Evolutionary conservation across 495 filamentous ascomycete species (phyloP).

Genomic region (Hypoxylon crocopeplum): DNA sequence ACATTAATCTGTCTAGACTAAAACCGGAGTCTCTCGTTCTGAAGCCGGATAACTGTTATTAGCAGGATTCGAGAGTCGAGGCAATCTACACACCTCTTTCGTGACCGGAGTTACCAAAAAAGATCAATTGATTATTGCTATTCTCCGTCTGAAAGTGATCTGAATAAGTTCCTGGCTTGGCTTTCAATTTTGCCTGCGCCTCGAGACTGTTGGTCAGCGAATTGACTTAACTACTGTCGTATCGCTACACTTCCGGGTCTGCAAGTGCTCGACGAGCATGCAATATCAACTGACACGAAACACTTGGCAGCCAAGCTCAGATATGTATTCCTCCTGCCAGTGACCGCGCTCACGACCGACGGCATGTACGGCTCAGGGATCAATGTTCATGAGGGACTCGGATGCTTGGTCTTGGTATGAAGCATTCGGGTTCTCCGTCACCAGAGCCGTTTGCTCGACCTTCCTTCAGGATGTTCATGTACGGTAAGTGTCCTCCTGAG

Average conservation of each 20-base stretch:
- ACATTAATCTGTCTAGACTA: conserved; percentile 1
- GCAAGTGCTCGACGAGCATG: conserved; percentile 20
- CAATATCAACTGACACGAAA: conserved; percentile 33
- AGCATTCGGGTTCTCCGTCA: conserved; percentile 4
- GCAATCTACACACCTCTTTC: too few relatives aligned
- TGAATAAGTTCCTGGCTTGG: conserved; percentile 30
- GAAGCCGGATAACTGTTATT: too few relatives aligned
- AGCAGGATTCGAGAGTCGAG: too few relatives aligned
- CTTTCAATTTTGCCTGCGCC: conserved; percentile 30
- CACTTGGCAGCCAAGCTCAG: conserved; percentile 34
- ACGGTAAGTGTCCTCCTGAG: not conserved
- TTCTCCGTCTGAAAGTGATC: conserved; percentile 29
- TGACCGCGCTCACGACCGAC: not conserved
- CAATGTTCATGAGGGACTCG: conserved; percentile 1
- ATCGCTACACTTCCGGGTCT: conserved; percentile 25
- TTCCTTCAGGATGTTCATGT: conserved; percentile 27
- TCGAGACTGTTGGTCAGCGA: conserved; percentile 22
- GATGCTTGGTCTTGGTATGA: conserved; percentile 5
- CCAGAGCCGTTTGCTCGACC: not conserved
- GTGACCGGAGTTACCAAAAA: conserved; percentile 33
- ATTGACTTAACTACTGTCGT: conserved; percentile 25
- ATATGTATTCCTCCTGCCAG: conserved; percentile 18
- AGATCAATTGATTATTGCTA: conserved; percentile 12
- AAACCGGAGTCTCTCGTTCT: conserved; percentile 10
- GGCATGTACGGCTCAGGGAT: not conserved